Percentiles rank a stretch among this genome's conserved stretches.
Evolutionary conservation across 768 basidiomycete species (phyloP).

Genomic region (Lenzites betulinus): DNA sequence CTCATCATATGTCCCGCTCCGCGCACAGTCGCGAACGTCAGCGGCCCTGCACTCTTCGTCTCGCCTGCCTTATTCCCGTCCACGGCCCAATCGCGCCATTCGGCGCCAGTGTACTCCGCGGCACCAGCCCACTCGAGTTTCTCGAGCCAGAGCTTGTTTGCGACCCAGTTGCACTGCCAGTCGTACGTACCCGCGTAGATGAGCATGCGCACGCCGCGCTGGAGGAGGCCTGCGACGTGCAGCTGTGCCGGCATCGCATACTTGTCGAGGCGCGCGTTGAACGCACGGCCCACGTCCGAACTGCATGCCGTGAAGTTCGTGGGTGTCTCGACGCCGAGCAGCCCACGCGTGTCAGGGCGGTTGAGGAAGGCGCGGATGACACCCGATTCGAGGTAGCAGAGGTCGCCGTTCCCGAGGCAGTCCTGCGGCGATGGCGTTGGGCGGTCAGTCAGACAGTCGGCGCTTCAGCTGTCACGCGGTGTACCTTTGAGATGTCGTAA

Average conservation of each 20-base stretch:
- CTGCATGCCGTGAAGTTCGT: constrained; percentile 63
- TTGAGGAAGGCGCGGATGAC: constrained; percentile 51
- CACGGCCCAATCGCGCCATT: constrained; percentile 63
- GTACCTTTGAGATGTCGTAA: constrained; percentile 60
- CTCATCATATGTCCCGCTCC: constrained; percentile 68
- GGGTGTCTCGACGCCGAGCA: constrained; percentile 48
- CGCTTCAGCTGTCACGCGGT: background rate
- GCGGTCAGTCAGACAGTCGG: no score
- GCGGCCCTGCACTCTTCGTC: constrained; percentile 53
- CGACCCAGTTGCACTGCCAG: constrained; percentile 81
- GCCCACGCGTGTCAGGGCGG: constrained; percentile 42
- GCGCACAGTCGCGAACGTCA: constrained; percentile 65
- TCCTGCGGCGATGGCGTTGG: background rate
- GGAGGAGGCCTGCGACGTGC: constrained; percentile 70
- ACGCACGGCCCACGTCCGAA: constrained; percentile 47
- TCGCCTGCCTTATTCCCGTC: constrained; percentile 55
- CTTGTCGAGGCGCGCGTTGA: constrained; percentile 63
- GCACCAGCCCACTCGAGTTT: constrained; percentile 72
- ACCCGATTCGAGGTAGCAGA: constrained; percentile 43
- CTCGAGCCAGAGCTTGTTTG: constrained; percentile 77
- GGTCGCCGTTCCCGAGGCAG: constrained; percentile 29
- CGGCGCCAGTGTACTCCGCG: constrained; percentile 47
- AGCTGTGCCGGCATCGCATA: constrained; percentile 56
- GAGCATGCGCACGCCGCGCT: constrained; percentile 72
- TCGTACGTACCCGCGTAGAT: constrained; percentile 77